Percentiles rank a stretch among this genome's conserved stretches.
Conservation (phyloP, 2,329 filamentous ascomycete species). For the Diaporthe sp. region DNA sequence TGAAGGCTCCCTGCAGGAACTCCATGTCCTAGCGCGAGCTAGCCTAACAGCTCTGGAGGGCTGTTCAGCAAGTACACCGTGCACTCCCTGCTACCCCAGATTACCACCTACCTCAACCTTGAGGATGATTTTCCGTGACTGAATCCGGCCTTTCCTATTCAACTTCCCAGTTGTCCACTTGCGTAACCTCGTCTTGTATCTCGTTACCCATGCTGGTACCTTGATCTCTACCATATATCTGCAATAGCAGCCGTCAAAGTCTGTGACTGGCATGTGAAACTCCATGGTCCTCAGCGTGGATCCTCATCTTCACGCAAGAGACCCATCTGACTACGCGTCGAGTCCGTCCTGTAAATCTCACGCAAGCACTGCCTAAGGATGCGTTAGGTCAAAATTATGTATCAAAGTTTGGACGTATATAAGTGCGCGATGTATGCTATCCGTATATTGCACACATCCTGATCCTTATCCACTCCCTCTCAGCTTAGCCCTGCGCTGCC, state of each 20-base stretch:
- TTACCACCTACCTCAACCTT: neutral
- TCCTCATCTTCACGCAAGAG: neutral
- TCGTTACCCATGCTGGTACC: neutral
- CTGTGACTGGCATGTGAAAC: no score
- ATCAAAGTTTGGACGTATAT: no score
- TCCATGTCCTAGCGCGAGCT: conserved; percentile 1
- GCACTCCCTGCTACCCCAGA: neutral
- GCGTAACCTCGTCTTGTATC: neutral
- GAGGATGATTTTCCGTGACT: neutral
- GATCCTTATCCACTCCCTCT: no score
- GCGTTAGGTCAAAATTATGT: neutral
- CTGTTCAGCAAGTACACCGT: neutral
- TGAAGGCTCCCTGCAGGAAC: conserved; percentile 7
- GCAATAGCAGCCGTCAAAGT: no score
- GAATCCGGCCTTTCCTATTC: neutral
- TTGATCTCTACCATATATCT: neutral
- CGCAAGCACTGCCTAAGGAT: neutral
- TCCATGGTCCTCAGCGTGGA: neutral
- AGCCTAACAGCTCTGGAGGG: neutral
- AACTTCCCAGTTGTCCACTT: neutral
- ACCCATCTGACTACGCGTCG: neutral
- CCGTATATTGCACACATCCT: neutral
- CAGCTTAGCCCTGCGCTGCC: neutral
- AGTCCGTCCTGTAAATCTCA: neutral
- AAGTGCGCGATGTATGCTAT: neutral